Evolutionary conservation across 2,329 filamentous ascomycete species (phyloP).

Genomic region (Periconia sp.): DNA sequence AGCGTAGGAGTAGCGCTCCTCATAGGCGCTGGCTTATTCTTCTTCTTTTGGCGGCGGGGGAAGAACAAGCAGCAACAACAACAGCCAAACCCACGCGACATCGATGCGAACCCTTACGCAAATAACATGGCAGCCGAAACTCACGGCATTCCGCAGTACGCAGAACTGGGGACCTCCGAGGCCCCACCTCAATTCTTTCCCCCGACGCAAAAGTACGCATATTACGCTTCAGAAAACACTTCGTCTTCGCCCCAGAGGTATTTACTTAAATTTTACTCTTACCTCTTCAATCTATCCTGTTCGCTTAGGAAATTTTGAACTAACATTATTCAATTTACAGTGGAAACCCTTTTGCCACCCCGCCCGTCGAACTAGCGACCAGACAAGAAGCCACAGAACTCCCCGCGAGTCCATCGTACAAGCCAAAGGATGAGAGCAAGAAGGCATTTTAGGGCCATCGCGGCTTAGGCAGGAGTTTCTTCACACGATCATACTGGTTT

Average conservation of each 20-base stretch:
- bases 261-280: neutral
- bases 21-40: conserved; percentile 7
- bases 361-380: neutral
- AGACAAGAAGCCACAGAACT: conserved; percentile 4
- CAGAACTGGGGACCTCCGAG: neutral
- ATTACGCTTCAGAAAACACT: conserved; percentile 1
- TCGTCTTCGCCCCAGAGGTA: conserved; percentile 1
- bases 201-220: conserved; percentile 5
- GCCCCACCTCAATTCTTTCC: conserved; percentile 1
- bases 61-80: conserved; percentile 1
- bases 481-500: too few relatives aligned
- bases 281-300: neutral
- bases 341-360: neutral
- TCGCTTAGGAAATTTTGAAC: neutral
- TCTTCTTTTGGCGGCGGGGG: conserved; percentile 14
- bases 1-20: conserved; percentile 10
- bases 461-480: neutral
- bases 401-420: conserved; percentile 3
- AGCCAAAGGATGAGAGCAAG: neutral
- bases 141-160: neutral
- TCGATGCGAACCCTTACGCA: neutral
- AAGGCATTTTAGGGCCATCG: neutral
- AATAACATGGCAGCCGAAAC: neutral
- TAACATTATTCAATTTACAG: neutral
- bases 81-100: neutral